A percentile compares a stretch with the other conserved stretches of the same genome.
phyloP scores from a whole-genome alignment of 352 stramenopile genomes.

The Globisporangium ultimum region DNA sequence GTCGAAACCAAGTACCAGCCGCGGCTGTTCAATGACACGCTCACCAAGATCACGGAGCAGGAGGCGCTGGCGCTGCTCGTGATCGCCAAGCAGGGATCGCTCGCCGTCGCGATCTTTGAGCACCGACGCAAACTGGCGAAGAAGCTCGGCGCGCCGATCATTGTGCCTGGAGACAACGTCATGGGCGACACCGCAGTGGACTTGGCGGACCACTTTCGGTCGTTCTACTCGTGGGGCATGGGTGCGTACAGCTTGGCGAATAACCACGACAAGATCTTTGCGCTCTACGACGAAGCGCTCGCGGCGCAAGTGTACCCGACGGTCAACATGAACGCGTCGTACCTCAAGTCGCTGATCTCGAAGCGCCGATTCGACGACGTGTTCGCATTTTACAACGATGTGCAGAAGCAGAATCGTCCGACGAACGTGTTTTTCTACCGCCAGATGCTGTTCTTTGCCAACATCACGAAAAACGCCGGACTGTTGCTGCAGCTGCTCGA shows the following conservation, averaged over 20 bases:
- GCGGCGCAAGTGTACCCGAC: slow-evolving; percentile 46
- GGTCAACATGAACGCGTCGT: slow-evolving; percentile 64
- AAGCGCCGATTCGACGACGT: slow-evolving; percentile 27
- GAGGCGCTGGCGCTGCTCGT: slow-evolving; percentile 59
- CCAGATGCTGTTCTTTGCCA: slow-evolving; percentile 46
- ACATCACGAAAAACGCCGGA: slow-evolving; percentile 22
- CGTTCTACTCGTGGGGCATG: slow-evolving; percentile 70
- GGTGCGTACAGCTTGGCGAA: slow-evolving; percentile 30
- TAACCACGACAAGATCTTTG: slow-evolving; percentile 30
- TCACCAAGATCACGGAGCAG: slow-evolving; percentile 62
- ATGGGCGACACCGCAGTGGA: slow-evolving; percentile 35
- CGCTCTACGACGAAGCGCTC: slow-evolving; percentile 44
- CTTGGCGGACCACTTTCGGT: slow-evolving; percentile 41
- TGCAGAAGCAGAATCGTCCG: slow-evolving; percentile 34
- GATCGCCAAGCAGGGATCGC: slow-evolving; percentile 20
- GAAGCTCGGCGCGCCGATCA: slow-evolving; percentile 24
- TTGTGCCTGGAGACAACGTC: slow-evolving; percentile 24
- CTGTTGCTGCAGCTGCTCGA: slow-evolving; percentile 37
- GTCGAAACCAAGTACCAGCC: slow-evolving; percentile 48
- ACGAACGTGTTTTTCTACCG: slow-evolving; percentile 66
- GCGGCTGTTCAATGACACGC: slow-evolving; percentile 50
- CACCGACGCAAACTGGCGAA: slow-evolving; percentile 40
- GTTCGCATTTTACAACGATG: slow-evolving; percentile 42
- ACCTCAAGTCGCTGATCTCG: slow-evolving; percentile 40
- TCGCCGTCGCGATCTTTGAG: slow-evolving; percentile 46